Evolutionary conservation across 805 yeast species (phyloP), one percentile per base, ranked within the genome.

Genomic region (Metschnikowia corniflorae): DNA sequence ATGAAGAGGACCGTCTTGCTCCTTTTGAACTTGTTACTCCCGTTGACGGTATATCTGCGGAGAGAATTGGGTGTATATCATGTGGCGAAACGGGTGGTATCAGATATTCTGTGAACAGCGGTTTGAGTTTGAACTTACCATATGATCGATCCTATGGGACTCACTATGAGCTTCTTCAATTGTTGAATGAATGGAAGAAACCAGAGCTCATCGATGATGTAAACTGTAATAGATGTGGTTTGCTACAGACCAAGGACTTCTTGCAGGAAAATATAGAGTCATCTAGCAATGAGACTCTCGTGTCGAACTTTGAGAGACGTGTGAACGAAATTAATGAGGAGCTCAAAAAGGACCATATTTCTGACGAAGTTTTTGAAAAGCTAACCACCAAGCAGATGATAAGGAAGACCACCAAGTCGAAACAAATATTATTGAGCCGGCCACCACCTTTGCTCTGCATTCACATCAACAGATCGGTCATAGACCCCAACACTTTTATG

Each of bases 21-120:
- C 76, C 81, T 0, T 68, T 75, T 44, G 75, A 76, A 37, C 60
- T 85, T 38, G 57, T 87, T 1, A 88, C 96, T 0, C 97, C 97
- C 0, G 88, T 91, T 12, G 97, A 91, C 62, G 97, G 97, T 3
- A 65, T 85, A 3, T 75, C 81, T 18, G 91, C 88, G 6, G 95
- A 86, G 52, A 71, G 97, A 51, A 88, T 91, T 33, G 96, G 96
- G 0, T 91, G 97, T 57, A 70, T 86, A 34, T 70, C 70, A 12
- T 91, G 97, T 71, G 96, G 96, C 40, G 97, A 91, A 52, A 86
- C 80, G 59, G 96, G 96, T 37, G 97, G 97, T 2, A 80, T 89
- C 13, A 72, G 96, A 43, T 82, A 81, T 46, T 82, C 93, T 1
- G 85, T 86, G 0, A 72, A 80, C 36, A 78, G 86, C 50, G 91